Evolutionary conservation across 2,329 filamentous ascomycete species (phyloP).

Genomic region (Aspergillus calidoustus): DNA sequence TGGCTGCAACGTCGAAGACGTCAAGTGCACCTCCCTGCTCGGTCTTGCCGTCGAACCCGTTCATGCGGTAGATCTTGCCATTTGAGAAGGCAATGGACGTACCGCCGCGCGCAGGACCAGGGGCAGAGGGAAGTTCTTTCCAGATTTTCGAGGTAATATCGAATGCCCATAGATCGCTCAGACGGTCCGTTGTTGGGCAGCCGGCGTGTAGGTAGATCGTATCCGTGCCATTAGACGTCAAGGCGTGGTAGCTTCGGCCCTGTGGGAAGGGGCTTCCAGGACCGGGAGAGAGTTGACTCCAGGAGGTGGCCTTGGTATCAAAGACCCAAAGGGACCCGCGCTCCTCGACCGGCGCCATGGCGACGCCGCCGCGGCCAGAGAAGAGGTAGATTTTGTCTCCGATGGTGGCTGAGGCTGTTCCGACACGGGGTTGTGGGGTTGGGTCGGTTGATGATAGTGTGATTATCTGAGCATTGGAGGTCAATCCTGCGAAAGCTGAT

Average conservation of each 20-base stretch:
- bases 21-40: slow-evolving; percentile 76
- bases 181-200: slow-evolving; percentile 65
- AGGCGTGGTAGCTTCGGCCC: slow-evolving; percentile 72
- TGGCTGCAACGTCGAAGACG: slow-evolving; percentile 51
- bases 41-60: slow-evolving; percentile 73
- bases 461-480: slow-evolving; percentile 10
- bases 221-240: slow-evolving; percentile 65
- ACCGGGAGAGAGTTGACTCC: slow-evolving; percentile 67
- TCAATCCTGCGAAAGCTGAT: not conserved
- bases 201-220: slow-evolving; percentile 79
- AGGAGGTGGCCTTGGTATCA: slow-evolving; percentile 55
- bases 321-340: slow-evolving; percentile 76
- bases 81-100: slow-evolving; percentile 68
- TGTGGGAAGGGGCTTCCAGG: slow-evolving; percentile 58
- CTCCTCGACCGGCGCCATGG: slow-evolving; percentile 75
- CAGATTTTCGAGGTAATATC: slow-evolving; percentile 67
- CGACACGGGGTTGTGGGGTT: slow-evolving; percentile 68
- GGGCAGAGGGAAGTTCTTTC: slow-evolving; percentile 70
- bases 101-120: slow-evolving; percentile 69
- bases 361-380: slow-evolving; percentile 73
- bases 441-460: slow-evolving; percentile 33
- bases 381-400: slow-evolving; percentile 77
- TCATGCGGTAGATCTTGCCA: slow-evolving; percentile 74
- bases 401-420: slow-evolving; percentile 72
- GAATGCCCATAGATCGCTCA: slow-evolving; percentile 79